Base-by-base conservation (phyloP, 2,329 filamentous ascomycete species). In the Phyllosticta citrichinensis region DNA sequence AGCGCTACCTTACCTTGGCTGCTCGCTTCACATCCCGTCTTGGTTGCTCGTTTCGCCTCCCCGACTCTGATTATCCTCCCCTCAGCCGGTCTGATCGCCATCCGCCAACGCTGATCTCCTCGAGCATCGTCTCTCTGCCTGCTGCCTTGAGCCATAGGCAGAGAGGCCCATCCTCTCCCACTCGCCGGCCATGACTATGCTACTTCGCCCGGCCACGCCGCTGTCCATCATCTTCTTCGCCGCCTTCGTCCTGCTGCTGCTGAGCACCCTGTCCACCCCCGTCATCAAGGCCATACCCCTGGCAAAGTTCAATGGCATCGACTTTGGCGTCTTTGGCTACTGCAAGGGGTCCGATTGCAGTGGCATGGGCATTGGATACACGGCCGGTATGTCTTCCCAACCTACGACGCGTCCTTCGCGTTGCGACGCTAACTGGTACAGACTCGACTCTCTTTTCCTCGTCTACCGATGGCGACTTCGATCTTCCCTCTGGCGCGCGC, bases 301-400 rank as follows among this genome's bases (percentile, higher is more conserved):
- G 52, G 92, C 89, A 47, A 86, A 84, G 58, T 93, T 86, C 70
- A 77, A 86, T 52, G 86, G 87, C 68, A 84, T 89, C 67, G 86
- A 86, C 66, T 97, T 95, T 79, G 94, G 94, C 56, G 92, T 97
- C 56, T 93, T 97, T 77, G 94, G 94, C 25, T 96, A 85, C 69
- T 99, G 94, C 75, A 80, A 84, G 65, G 78, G 76, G 50, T 73
- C 72, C 64, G 70, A 75, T 62, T 97, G 94, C 75, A 89, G 83
- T 68, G 78, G 79, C 51, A 84, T 93, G 65, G 83, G 87, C 71
- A 83, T 99, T 68, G 94, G 93, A 71, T 99, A 97, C 75, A 85
- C 88, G 70, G 87, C 87, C 66, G 83, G 91, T 96, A 79, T 68
- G 86, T 81, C 52, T 60, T 59, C 61, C 2, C 22, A 22, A 22